Evolutionary conservation across 1,284 basidiomycete species (phyloP).

Genomic region (Tremellales sp.): DNA sequence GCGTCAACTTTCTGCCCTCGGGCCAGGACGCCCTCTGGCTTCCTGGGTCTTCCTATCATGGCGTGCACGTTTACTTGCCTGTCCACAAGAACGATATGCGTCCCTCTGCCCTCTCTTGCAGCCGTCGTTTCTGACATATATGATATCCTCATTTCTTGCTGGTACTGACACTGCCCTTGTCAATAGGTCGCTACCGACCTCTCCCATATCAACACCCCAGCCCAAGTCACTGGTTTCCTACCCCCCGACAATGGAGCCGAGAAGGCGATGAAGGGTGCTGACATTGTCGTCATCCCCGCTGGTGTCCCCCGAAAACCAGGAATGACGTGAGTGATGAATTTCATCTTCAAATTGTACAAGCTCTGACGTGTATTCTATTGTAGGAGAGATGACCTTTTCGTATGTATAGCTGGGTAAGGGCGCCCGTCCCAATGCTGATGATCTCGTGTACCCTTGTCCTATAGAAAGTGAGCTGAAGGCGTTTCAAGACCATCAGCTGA

Average conservation of each 20-base stretch:
- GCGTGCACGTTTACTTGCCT: too few species aligned
- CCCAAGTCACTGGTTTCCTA: slow-evolving; percentile 62
- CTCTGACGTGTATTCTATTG: slow-evolving; percentile 13
- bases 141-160: too few species aligned
- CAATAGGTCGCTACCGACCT: slow-evolving; percentile 80
- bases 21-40: too few species aligned
- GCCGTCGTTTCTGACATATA: too few species aligned
- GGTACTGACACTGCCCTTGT: too few species aligned
- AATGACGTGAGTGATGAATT: slow-evolving; percentile 51
- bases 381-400: slow-evolving; percentile 94
- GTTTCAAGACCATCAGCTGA: background rate
- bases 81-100: too few species aligned
- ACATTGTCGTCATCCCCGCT: slow-evolving; percentile 93
- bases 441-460: slow-evolving; percentile 1
- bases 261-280: slow-evolving; percentile 44
- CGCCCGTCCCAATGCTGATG: background rate
- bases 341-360: background rate
- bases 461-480: slow-evolving; percentile 27
- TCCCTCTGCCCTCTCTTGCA: too few species aligned
- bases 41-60: too few species aligned
- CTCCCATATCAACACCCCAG: slow-evolving; percentile 86
- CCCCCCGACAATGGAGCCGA: slow-evolving; percentile 48
- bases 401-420: slow-evolving; percentile 52
- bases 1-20: too few species aligned
- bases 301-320: slow-evolving; percentile 90